Evolutionary conservation across 2,329 filamentous ascomycete species (phyloP), one percentile per base, ranked within the genome.

Genomic region (Aspergillus spinulosporus): DNA sequence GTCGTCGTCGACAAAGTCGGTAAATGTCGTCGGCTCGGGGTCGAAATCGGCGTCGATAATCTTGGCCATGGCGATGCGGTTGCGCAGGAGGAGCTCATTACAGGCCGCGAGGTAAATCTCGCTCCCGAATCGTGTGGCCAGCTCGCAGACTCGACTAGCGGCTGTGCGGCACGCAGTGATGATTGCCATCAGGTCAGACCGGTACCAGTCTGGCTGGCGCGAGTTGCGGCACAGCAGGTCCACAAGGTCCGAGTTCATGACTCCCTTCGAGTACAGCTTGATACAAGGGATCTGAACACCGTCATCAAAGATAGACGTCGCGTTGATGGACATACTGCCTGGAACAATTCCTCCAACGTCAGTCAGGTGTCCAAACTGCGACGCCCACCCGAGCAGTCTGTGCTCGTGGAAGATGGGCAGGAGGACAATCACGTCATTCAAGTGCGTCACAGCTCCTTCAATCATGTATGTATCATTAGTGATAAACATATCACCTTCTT

Each of bases 391-490:
- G 28, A 81, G 72, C 1, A 81, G 66, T 21, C 70, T 65, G 54
- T 75, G 70, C 8, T 78, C 60, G 51, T 76, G 70, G 60, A 77
- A 77, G 36, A 81, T 80, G 2, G 79, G 79, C 1, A 81, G 62
- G 1, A 81, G 61, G 1, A 80, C 72, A 14, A 82, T 78, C 4
- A 80, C 74, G 56, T 80, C 78, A 66, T 80, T 80, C 4, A 80
- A 65, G 61, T 81, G 78, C 5, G 75, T 80, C 32, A 81, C 76
- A 4, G 79, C 78, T 5, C 79, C 79, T 28, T 76, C 70, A 0
- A 79, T 74, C 48, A 78, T 74, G 58, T 80, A 82, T 3, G 76
- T 75, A 47, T 81, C 79, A 53, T 82, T 81, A n/a, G 79, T 82
- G 37, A 81, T 72, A 54, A 81, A 81, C 1, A 81, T 64, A 50